Conservation (phyloP, 805 yeast genomes). For the Myxozyma monticola region DNA sequence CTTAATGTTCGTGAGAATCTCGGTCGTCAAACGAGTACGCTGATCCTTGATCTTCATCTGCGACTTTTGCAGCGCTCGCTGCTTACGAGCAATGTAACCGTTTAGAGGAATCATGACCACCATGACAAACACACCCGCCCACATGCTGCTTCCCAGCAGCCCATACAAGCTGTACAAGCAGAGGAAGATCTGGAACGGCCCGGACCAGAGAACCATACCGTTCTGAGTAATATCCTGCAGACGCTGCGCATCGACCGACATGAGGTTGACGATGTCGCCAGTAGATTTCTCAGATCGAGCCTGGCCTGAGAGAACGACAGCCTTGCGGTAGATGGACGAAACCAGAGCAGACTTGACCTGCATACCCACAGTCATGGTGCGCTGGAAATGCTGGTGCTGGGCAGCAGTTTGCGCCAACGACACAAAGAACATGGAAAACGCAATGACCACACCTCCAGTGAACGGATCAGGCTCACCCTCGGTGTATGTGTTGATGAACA, state of each 20-base stretch:
- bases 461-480: slow-evolving; percentile 46
- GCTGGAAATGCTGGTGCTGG: slow-evolving; percentile 64
- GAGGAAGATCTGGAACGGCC: slow-evolving; percentile 82
- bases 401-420: slow-evolving; percentile 62
- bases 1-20: slow-evolving; percentile 86
- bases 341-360: slow-evolving; percentile 65
- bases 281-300: slow-evolving; percentile 61
- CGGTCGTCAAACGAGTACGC: slow-evolving; percentile 85
- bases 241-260: slow-evolving; percentile 71
- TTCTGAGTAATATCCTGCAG: slow-evolving; percentile 69
- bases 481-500: slow-evolving; percentile 54
- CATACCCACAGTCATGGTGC: slow-evolving; percentile 57
- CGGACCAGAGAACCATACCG: slow-evolving; percentile 84
- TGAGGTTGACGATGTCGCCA: slow-evolving; percentile 77
- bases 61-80: slow-evolving; percentile 69
- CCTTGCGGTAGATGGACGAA: slow-evolving; percentile 68
- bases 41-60: slow-evolving; percentile 94
- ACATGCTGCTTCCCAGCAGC: slow-evolving; percentile 77
- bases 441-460: slow-evolving; percentile 61
- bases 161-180: slow-evolving; percentile 75
- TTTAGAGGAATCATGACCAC: slow-evolving; percentile 81
- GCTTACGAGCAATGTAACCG: slow-evolving; percentile 63
- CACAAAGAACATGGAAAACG: slow-evolving; percentile 61
- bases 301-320: slow-evolving; percentile 65
- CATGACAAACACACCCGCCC: slow-evolving; percentile 89